Evolutionary conservation across 768 basidiomycete species (phyloP).

Genomic region (Antrodiella citrinella): DNA sequence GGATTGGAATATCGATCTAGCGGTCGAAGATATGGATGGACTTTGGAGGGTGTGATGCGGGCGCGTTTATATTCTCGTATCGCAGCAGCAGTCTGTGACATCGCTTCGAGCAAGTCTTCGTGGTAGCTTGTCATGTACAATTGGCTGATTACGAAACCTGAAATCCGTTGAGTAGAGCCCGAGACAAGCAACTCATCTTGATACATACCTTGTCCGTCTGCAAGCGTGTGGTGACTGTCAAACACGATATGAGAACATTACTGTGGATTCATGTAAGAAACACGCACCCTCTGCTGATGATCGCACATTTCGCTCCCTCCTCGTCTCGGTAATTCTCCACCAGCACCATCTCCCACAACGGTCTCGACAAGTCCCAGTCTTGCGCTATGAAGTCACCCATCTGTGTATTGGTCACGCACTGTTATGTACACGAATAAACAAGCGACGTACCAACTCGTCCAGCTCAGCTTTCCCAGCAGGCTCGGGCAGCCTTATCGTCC

Average conservation of each 20-base stretch:
- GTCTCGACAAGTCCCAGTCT: slow-evolving; percentile 14
- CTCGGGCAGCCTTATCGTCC: slow-evolving; percentile 11
- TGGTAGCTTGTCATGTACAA: slow-evolving; percentile 18
- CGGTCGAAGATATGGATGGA: slow-evolving; percentile 8
- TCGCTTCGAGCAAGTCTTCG: slow-evolving; percentile 12
- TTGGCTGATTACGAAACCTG: slow-evolving; percentile 18
- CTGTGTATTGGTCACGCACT: slow-evolving; percentile 1
- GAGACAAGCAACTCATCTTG: background rate
- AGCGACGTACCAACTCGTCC: slow-evolving; percentile 13
- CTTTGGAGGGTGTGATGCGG: slow-evolving; percentile 13
- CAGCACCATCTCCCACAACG: slow-evolving; percentile 15
- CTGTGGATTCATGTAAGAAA: no score
- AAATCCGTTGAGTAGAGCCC: background rate
- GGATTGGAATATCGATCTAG: slow-evolving; percentile 12
- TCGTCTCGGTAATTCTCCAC: slow-evolving; percentile 18
- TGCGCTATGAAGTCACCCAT: slow-evolving; percentile 16
- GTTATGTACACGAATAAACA: no score
- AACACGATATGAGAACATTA: background rate
- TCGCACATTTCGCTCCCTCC: slow-evolving; percentile 13
- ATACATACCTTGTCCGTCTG: slow-evolving; percentile 16
- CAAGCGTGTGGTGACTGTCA: slow-evolving; percentile 17
- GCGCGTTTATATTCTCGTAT: slow-evolving; percentile 9
- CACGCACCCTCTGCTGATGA: slow-evolving; percentile 14
- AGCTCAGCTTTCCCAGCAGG: slow-evolving; percentile 16
- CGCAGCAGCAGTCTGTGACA: slow-evolving; percentile 7